Evolutionary conservation across 805 yeast genomes (phyloP).

Genomic region (Kazachstania africana): DNA sequence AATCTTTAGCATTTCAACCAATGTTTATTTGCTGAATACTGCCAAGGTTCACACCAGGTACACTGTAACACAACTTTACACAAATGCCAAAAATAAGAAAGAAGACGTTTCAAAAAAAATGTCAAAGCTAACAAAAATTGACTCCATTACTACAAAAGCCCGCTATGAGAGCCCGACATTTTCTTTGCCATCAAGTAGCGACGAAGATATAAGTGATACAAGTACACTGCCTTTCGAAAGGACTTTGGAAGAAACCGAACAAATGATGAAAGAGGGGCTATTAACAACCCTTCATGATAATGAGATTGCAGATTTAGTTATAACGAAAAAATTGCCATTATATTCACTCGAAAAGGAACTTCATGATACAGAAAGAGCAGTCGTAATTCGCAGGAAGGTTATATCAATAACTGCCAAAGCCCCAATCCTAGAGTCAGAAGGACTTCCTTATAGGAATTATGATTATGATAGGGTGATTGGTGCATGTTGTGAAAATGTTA

Average conservation of each 20-base stretch:
- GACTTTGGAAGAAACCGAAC: conserved; percentile 53
- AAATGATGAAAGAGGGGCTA: conserved; percentile 57
- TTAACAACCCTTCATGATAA: conserved; percentile 54
- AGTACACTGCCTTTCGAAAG: conserved; percentile 23
- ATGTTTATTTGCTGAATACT: conserved; percentile 76
- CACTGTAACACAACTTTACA: conserved; percentile 24
- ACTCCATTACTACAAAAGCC: neutral
- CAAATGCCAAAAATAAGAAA: conserved; percentile 5
- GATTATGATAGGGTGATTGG: conserved; percentile 96
- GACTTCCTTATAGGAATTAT: conserved; percentile 70
- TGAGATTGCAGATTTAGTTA: conserved; percentile 63
- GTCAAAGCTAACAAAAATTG: too few species aligned
- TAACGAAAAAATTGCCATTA: conserved; percentile 71
- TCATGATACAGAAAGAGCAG: conserved; percentile 85
- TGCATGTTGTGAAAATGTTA: conserved; percentile 97
- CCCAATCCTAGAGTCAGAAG: conserved; percentile 58
- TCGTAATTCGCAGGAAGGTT: conserved; percentile 83
- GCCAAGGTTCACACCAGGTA: conserved; percentile 52
- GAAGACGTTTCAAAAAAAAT: neutral
- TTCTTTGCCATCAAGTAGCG: conserved; percentile 1
- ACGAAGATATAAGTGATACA: conserved; percentile 24
- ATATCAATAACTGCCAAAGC: conserved; percentile 75
- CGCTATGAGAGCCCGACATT: conserved; percentile 1
- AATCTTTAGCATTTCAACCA: conserved; percentile 65
- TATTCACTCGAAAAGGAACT: conserved; percentile 92